phyloP scores from a whole-genome alignment of 1,139 yeast species.

The Suhomyces bolitotheri region DNA sequence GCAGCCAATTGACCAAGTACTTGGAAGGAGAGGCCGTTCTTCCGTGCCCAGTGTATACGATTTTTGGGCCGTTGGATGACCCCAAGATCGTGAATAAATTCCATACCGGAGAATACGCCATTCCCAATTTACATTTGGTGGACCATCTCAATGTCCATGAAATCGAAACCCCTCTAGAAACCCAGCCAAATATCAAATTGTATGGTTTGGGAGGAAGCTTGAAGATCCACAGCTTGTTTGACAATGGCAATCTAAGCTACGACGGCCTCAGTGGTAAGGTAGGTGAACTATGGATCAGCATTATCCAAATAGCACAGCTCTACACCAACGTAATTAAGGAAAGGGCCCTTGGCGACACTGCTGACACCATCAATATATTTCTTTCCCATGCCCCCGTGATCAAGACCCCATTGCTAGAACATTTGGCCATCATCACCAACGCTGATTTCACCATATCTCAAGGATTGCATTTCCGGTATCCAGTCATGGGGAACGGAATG shows the following conservation, averaged over 20 bases:
- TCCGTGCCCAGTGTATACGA: constrained; percentile 70
- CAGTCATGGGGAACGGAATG: constrained; percentile 70
- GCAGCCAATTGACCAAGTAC: constrained; percentile 58
- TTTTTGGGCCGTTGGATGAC: constrained; percentile 77
- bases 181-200: constrained; percentile 49
- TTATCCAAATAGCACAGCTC: constrained; percentile 67
- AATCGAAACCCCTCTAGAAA: constrained; percentile 37
- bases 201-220: constrained; percentile 75
- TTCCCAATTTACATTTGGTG: constrained; percentile 60
- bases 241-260: constrained; percentile 51
- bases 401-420: constrained; percentile 66
- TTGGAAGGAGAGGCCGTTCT: constrained; percentile 48
- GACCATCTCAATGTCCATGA: constrained; percentile 56
- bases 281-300: constrained; percentile 75
- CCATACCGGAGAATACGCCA: constrained; percentile 49
- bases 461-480: constrained; percentile 71
- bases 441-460: constrained; percentile 75
- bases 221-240: constrained; percentile 67
- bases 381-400: constrained; percentile 68
- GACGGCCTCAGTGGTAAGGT: constrained; percentile 52
- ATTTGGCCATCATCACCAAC: constrained; percentile 63
- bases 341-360: not conserved
- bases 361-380: constrained; percentile 56
- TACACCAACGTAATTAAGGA: constrained; percentile 18
- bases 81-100: constrained; percentile 63